Conservation (phyloP, 805 yeast species). For the Spathaspora hagerdaliae region DNA sequence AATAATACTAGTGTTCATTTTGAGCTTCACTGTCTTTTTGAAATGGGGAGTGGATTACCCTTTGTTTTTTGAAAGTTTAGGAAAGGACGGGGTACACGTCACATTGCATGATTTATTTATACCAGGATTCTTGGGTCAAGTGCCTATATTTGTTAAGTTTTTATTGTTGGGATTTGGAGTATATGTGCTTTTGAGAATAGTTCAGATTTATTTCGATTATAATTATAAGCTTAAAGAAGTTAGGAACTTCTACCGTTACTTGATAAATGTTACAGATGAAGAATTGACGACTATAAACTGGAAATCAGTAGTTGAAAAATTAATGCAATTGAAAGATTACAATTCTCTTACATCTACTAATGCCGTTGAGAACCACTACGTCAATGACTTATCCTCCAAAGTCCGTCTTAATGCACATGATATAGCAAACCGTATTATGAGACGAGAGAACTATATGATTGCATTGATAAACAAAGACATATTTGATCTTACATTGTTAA, state of each 20-base stretch:
- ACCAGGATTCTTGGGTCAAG: conserved; percentile 42
- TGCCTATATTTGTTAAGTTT: conserved; percentile 47
- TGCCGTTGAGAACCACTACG: conserved; percentile 18
- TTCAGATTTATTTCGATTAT: conserved; percentile 58
- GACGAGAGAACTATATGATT: conserved; percentile 90
- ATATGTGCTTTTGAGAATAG: conserved; percentile 48
- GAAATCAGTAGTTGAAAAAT: conserved; percentile 76
- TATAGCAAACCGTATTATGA: conserved; percentile 92
- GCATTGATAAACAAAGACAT: conserved; percentile 81
- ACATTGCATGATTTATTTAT: conserved; percentile 33
- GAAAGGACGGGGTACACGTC: conserved; percentile 13
- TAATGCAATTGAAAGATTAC: conserved; percentile 72
- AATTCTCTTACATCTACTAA: conserved; percentile 60
- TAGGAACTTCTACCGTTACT: conserved; percentile 66
- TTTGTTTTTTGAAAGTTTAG: conserved; percentile 22
- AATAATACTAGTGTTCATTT: conserved; percentile 72
- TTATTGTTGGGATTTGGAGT: conserved; percentile 58
- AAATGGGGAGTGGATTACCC: conserved; percentile 74
- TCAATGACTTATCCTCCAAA: conserved; percentile 61
- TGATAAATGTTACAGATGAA: conserved; percentile 66
- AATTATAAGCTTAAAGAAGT: conserved; percentile 65
- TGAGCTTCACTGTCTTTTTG: conserved; percentile 73
- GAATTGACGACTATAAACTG: conserved; percentile 93
- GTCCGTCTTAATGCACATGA: conserved; percentile 85
- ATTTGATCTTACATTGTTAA: conserved; percentile 53